phyloP scores from a whole-genome alignment of 73 alveolate genomes.

The Paramecium caudatum region DNA sequence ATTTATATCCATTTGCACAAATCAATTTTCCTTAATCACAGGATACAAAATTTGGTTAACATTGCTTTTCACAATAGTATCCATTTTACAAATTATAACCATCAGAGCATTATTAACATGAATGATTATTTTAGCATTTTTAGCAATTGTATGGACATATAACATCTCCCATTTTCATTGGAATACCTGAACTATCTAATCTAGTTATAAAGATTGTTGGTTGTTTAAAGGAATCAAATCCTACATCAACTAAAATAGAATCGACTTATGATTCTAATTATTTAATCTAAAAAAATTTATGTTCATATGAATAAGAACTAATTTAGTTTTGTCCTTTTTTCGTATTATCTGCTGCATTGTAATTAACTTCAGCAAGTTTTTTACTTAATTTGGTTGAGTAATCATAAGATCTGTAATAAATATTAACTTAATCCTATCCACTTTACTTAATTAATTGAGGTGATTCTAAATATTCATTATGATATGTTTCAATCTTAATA shows the following conservation, averaged over 20 bases:
- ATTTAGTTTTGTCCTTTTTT: too few species aligned
- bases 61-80: background rate
- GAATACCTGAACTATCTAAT: background rate
- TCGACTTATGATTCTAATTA: background rate
- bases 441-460: background rate
- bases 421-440: too few species aligned
- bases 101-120: constrained; percentile 12
- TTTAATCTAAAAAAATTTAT: background rate
- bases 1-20: background rate
- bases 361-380: too few species aligned
- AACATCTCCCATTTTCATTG: background rate
- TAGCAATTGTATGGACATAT: constrained; percentile 19
- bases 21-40: background rate
- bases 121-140: background rate
- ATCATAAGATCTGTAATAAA: too few species aligned
- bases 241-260: background rate
- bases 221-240: background rate
- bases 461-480: background rate
- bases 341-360: too few species aligned
- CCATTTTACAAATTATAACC: background rate
- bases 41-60: background rate
- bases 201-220: background rate
- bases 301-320: background rate
- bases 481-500: background rate
- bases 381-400: too few species aligned